Base-by-base conservation (phyloP, 306 rosid genomes). In the Ormosia semicastrata region DNA sequence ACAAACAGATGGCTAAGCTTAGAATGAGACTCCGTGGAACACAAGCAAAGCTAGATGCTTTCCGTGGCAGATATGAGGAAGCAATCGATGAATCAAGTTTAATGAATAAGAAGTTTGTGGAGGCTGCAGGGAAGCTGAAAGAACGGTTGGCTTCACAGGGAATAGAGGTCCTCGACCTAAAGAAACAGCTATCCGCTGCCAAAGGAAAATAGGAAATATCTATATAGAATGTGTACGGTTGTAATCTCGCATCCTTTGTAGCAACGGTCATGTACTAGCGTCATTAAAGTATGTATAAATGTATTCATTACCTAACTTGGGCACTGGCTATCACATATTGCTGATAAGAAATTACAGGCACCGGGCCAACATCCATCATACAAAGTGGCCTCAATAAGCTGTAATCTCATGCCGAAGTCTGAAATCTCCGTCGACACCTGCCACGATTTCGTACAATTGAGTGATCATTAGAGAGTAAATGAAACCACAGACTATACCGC, bases 11-110 rank as follows among this genome's bases (percentile, higher is more conserved):
- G 75, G 70, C 93, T 7, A 92, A 90, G 75, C 84, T 85, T 9
- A 86, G 89, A 79, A 89, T 89, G 92, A 86, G 95, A 82, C 89
- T 93, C 2, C 86, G 83, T 8, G 92, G 97, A 83, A 90, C 94
- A 17, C 98, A 87, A 40, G 92, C 91, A 30, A 89, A 85, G 87
- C 73, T 86, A 30, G 96, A 92, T 41, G 90, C 97, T 30, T 81
- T 83, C 57, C 90, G 89, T 17, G 29, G n/a, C 17, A 86, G 93
- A 86, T 90, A 86, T 59, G 86, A 75, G 73, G 93, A 90, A 78
- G 82, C 81, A 44, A 33, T 82, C 2, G 84, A 86, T 37, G 96
- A 95, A 71, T 85, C 84, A 3, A 81, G 74, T 46, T 57, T 66
- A 14, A 89, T 85, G 86, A 84, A 95, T 53, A 86, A 43, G 73